phyloP scores from a whole-genome alignment of 1,139 yeast species.

The Suzukiozyma palmioleophila region DNA sequence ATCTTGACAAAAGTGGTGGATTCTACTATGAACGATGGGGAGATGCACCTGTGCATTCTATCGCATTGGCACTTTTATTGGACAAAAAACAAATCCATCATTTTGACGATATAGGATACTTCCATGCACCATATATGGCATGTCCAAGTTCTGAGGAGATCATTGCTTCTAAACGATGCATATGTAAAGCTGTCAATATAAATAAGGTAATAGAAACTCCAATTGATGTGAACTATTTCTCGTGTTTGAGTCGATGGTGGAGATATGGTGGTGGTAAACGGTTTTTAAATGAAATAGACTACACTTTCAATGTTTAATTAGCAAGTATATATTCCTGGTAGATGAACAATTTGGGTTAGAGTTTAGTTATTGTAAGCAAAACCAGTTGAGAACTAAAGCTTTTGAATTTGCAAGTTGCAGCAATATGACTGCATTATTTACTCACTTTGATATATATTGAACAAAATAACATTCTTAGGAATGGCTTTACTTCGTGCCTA shows the following conservation, averaged over 20 bases:
- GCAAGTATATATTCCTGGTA: too few species aligned
- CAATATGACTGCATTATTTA: too few species aligned
- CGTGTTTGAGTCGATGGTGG: slow-evolving; percentile 90
- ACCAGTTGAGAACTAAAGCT: too few species aligned
- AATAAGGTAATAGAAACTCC: slow-evolving; percentile 23
- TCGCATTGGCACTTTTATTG: slow-evolving; percentile 65
- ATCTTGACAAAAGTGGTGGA: slow-evolving; percentile 71
- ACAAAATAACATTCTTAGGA: too few species aligned
- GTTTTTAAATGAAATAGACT: slow-evolving; percentile 39
- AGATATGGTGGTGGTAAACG: slow-evolving; percentile 56
- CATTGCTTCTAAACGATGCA: slow-evolving; percentile 59
- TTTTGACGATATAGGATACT: slow-evolving; percentile 88
- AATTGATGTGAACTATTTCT: slow-evolving; percentile 57
- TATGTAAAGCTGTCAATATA: slow-evolving; percentile 49
- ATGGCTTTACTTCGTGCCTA: too few species aligned
- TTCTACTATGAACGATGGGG: slow-evolving; percentile 96
- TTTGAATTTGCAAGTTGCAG: too few species aligned
- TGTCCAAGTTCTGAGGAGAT: slow-evolving; percentile 64
- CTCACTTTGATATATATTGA: too few species aligned
- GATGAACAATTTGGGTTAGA: too few species aligned
- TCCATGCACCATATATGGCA: slow-evolving; percentile 74
- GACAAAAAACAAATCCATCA: slow-evolving; percentile 72
- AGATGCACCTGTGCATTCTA: slow-evolving; percentile 93
- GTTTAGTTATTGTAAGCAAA: too few species aligned
- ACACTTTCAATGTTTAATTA: slow-evolving; percentile 7